Conservation (phyloP, 164 flowering plant genomes). For the Annona cherimola region DNA sequence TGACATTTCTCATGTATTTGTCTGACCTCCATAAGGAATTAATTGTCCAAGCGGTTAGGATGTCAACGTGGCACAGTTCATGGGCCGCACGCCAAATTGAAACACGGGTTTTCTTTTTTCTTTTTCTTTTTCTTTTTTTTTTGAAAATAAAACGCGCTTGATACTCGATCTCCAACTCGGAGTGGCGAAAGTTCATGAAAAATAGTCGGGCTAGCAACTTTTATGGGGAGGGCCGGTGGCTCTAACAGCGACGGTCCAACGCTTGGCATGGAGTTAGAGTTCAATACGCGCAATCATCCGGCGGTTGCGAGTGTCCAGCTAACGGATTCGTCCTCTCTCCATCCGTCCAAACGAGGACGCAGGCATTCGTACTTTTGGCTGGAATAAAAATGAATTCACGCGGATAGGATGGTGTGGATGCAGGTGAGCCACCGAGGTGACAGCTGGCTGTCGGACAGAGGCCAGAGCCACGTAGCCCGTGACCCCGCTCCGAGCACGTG, state of each 20-base stretch:
- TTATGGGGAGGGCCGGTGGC: too few species aligned
- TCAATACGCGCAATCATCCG: too few species aligned
- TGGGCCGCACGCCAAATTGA: neutral
- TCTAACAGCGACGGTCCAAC: too few species aligned
- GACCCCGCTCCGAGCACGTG: constrained; percentile 1
- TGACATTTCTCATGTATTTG: neutral
- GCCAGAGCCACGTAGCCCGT: neutral
- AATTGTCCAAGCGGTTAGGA: neutral
- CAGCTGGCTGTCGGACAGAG: constrained; percentile 13
- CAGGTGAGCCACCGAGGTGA: constrained; percentile 2
- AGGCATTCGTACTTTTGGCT: neutral
- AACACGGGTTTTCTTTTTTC: neutral
- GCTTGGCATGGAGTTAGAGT: too few species aligned
- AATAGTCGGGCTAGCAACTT: too few species aligned
- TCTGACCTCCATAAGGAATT: neutral
- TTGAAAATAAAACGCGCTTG: too few species aligned
- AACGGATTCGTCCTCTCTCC: neutral
- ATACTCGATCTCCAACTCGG: too few species aligned
- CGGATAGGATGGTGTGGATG: constrained; percentile 2
- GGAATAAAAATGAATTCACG: neutral
- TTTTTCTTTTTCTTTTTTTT: too few species aligned
- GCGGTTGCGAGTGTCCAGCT: too few species aligned
- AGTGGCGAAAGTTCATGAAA: too few species aligned
- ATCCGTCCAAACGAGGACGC: neutral
- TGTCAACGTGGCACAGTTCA: neutral